phyloP scores from a whole-genome alignment of 2,329 filamentous ascomycete species.

The Madurella mycetomatis region DNA sequence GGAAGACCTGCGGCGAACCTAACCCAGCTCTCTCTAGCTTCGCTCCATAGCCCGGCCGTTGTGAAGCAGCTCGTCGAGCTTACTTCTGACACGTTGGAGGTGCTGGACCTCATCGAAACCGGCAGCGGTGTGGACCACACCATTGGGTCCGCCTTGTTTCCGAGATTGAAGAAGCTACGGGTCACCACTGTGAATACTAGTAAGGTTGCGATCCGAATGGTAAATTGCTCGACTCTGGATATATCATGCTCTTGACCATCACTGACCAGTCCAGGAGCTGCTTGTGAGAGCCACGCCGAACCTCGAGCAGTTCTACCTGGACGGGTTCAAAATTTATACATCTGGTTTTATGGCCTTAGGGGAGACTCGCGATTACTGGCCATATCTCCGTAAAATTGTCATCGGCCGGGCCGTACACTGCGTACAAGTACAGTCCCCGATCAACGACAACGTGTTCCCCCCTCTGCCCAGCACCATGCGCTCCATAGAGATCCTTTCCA shows the following conservation, averaged over 20 bases:
- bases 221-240: neutral
- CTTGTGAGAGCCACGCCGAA: conserved; percentile 16
- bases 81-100: neutral
- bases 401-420: conserved; percentile 6
- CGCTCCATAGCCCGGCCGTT: neutral
- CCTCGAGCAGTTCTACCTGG: conserved; percentile 16
- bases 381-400: conserved; percentile 7
- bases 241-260: neutral
- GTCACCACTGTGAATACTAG: neutral
- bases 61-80: neutral
- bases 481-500: conserved; percentile 12
- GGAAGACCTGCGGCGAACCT: neutral
- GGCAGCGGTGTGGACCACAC: neutral
- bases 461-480: conserved; percentile 6
- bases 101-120: conserved; percentile 5
- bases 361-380: conserved; percentile 4
- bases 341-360: neutral
- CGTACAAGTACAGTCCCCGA: neutral
- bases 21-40: conserved; percentile 10
- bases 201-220: neutral
- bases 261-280: conserved; percentile 2
- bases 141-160: neutral
- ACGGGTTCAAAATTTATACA: conserved; percentile 1
- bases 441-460: conserved; percentile 4
- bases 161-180: conserved; percentile 8